Evolutionary conservation across 805 yeast species (phyloP).

Genomic region (Metschnikowia similis): DNA sequence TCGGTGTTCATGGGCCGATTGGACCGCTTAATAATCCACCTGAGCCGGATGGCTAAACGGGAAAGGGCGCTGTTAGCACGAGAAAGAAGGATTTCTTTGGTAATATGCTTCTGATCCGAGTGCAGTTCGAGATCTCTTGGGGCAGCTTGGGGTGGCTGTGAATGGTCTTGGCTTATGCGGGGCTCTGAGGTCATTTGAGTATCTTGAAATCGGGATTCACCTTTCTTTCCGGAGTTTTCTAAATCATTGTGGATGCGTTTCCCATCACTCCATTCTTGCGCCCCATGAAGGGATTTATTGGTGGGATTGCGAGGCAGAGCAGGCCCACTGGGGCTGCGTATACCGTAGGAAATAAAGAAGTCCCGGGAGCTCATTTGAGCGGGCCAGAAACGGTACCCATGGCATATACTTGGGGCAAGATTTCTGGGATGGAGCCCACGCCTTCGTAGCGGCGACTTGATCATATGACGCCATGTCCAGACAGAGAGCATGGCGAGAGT

Average conservation of each 20-base stretch:
- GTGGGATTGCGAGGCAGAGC: neutral
- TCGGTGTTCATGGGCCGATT: conserved; percentile 88
- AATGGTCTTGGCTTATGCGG: neutral
- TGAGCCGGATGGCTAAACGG: conserved; percentile 38
- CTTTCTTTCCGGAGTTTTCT: too few relatives aligned
- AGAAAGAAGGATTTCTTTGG: conserved; percentile 23
- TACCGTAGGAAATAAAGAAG: neutral
- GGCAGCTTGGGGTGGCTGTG: too few relatives aligned
- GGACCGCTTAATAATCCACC: conserved; percentile 73
- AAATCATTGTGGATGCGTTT: too few relatives aligned
- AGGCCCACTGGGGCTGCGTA: neutral
- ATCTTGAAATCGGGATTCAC: too few relatives aligned
- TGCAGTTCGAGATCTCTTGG: neutral
- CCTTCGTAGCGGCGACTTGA: neutral
- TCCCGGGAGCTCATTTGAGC: neutral
- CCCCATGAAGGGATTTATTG: too few relatives aligned
- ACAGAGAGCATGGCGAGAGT: neutral
- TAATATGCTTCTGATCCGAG: conserved; percentile 4
- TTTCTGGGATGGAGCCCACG: neutral
- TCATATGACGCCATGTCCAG: neutral
- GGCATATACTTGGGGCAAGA: neutral
- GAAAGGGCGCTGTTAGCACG: conserved; percentile 27
- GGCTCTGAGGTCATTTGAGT: too few relatives aligned
- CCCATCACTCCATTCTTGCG: too few relatives aligned
- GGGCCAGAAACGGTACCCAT: neutral